Base-by-base conservation (phyloP, 345 rosid genomes). In the Schrenkiella parvula region DNA sequence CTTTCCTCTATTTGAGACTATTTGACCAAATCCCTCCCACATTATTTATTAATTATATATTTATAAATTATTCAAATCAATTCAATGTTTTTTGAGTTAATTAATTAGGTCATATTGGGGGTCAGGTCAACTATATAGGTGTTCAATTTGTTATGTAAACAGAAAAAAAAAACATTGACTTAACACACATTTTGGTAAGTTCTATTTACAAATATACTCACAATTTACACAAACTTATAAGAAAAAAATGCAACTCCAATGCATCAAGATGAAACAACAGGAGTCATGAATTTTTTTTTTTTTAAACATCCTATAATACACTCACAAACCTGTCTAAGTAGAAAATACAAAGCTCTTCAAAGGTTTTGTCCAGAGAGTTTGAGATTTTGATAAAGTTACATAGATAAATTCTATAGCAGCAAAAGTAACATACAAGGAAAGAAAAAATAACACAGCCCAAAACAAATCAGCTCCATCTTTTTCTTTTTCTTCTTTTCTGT, bases 261-360 rank as follows among this genome's bases (percentile, higher is more conserved):
- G 38, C 11, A 62, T 43, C 29, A 26, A 25, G 15, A 39, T 4
- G 48, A 43, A 35, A 69, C 48, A 46, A 3, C 68, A 71, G 12
- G 48, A 10, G 6, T 32, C 14, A 43, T 32, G 46, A 44, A n/a
- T n/a, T n/a, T n/a, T n/a, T n/a, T n/a, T n/a, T n/a, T n/a, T n/a
- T n/a, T n/a, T n/a, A n/a, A 22, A 62, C 23, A 66, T 75, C 74
- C 74, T 67, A 76, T 54, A 28, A 69, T 70, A 70, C 70, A 76
- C 70, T 68, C 75, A 53, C 75, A 70, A 63, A 35, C 73, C 72
- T 74, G 72, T 48, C 67, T 48, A 66, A 7, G 67, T 74, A 58
- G 12, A 65, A 73, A 65, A 65, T 59, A 74, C 73, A 74, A 74
- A 66, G 78, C 73, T 66, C 68, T 66, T 48, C 73, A 58, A 58